Evolutionary conservation across 2,329 filamentous ascomycete species (phyloP), one percentile per base, ranked within the genome.

Genomic region (Fusarium heterosporum): DNA sequence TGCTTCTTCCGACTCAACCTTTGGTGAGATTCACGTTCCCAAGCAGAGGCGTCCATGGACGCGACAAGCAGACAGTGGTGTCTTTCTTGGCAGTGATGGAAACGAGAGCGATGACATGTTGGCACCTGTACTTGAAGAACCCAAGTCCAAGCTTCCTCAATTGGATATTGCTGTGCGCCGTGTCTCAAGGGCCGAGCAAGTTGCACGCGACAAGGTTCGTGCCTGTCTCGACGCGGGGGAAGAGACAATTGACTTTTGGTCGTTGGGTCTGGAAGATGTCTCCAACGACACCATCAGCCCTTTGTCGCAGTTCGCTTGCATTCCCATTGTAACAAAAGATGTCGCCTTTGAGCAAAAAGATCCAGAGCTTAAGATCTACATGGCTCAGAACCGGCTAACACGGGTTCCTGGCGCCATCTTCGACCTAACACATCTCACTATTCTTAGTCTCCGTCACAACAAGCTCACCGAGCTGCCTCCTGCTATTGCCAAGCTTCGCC

Each of bases 371-470:
- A 83, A 88, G 68, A 75, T 93, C 2, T 90, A 86, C 58, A 78
- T 93, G 14, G 83, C 84, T 13, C 81, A 80, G 51, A 93, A 93
- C 71, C 73, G 76, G 1, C 80, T 93, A 6, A 76, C 74, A 4
- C 78, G 78, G 14, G 78, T 91, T 3, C 90, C 90, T 0, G 79
- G 81, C 3, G 84, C 86, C 46, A 76, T 93, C 4, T 90, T 91
- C 70, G 82, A 85, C 45, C 78, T 93, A 4, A 79, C 87, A 22
- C 80, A 87, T 68, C 79, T 93, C 29, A 89, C 86, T 0, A 85
- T 89, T 16, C 82, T 93, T 13, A 91, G 85, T 68, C 80, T 93
- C 16, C 86, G 90, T 34, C 85, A 83, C 61, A 92, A 92, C 70
- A 75, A 82, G 25, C 81, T 93, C 14, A 78, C 78, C 0, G 85